A percentile compares a stretch with the other conserved stretches of the same genome.
Evolutionary conservation across 2,329 filamentous ascomycete genomes (phyloP).

Genomic region (Venturia effusa): DNA sequence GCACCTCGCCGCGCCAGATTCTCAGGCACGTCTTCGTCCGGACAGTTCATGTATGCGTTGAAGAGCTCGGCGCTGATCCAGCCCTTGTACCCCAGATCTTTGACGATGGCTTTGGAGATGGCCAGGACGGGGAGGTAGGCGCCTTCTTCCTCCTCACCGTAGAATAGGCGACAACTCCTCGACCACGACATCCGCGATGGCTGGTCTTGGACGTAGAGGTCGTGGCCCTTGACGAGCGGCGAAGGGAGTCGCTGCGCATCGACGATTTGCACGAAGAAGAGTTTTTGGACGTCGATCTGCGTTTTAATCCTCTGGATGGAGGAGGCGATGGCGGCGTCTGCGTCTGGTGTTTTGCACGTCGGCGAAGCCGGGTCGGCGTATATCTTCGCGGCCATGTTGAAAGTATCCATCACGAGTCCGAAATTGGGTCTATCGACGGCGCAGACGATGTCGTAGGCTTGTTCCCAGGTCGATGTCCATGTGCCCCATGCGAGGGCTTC

Average conservation of each 20-base stretch:
- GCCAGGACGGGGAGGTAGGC: conserved; percentile 58
- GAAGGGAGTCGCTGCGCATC: conserved; percentile 54
- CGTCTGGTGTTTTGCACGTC: conserved; percentile 42
- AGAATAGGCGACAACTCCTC: conserved; percentile 60
- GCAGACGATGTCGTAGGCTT: conserved; percentile 56
- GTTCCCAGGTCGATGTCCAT: conserved; percentile 59
- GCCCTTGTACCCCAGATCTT: conserved; percentile 54
- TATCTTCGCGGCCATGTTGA: conserved; percentile 62
- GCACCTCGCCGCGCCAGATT: conserved; percentile 43
- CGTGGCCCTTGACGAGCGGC: conserved; percentile 48
- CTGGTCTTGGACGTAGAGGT: conserved; percentile 48
- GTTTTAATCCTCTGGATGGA: conserved; percentile 46
- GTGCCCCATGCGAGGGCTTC: conserved; percentile 67
- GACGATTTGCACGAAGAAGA: conserved; percentile 69
- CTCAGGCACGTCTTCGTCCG: conserved; percentile 41
- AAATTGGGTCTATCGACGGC: conserved; percentile 60
- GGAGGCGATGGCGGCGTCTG: conserved; percentile 42
- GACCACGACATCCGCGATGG: conserved; percentile 66
- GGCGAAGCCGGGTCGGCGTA: conserved; percentile 55
- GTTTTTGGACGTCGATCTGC: conserved; percentile 48
- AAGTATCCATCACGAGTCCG: conserved; percentile 66
- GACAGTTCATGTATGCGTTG: conserved; percentile 46
- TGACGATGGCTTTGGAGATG: conserved; percentile 50
- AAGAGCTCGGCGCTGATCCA: conserved; percentile 67
- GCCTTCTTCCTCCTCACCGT: conserved; percentile 49